Evolutionary conservation across 2,329 filamentous ascomycete genomes (phyloP).

Genomic region (Aplosporella prunicola): DNA sequence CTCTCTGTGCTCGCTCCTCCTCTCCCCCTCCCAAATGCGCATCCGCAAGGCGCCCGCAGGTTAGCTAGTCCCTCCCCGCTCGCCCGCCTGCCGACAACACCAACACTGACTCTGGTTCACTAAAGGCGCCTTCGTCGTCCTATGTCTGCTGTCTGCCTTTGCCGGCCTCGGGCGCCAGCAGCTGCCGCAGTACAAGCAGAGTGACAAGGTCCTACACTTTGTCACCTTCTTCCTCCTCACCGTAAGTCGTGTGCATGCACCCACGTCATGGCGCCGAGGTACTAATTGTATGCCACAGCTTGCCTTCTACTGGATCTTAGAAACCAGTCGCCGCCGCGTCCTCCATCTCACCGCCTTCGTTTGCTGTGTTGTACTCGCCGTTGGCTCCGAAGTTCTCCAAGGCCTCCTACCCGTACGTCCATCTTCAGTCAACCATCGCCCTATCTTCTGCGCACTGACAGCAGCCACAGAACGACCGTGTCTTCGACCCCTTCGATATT

Average conservation of each 20-base stretch:
- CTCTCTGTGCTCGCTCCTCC: too few species aligned
- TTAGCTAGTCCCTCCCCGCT: slow-evolving; percentile 47
- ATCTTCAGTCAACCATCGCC: not conserved
- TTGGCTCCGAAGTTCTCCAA: slow-evolving; percentile 70
- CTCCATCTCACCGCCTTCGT: slow-evolving; percentile 74
- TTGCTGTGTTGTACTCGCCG: slow-evolving; percentile 62
- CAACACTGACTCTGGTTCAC: slow-evolving; percentile 4
- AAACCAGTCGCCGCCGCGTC: slow-evolving; percentile 76
- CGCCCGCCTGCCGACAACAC: slow-evolving; percentile 1
- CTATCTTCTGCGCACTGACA: not conserved
- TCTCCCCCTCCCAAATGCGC: slow-evolving; percentile 48
- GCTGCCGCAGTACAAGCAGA: slow-evolving; percentile 54
- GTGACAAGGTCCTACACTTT: slow-evolving; percentile 80
- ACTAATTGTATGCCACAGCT: slow-evolving; percentile 20
- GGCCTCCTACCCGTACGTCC: slow-evolving; percentile 51
- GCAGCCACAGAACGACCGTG: slow-evolving; percentile 35
- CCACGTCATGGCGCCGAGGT: too few species aligned
- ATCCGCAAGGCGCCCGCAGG: slow-evolving; percentile 84
- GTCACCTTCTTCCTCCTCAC: slow-evolving; percentile 86
- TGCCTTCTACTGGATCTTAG: slow-evolving; percentile 92
- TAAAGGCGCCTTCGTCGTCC: slow-evolving; percentile 44
- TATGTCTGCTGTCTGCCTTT: slow-evolving; percentile 56
- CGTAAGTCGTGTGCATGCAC: slow-evolving; percentile 35
- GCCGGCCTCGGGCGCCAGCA: slow-evolving; percentile 59
- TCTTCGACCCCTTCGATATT: slow-evolving; percentile 74